Percentiles rank a stretch among this genome's conserved stretches.
These are phyloP conservation scores for Lentinula guzmanii DNA, from an alignment of 768 basidiomycete genomes.

Conservation along the genomic window DNA sequence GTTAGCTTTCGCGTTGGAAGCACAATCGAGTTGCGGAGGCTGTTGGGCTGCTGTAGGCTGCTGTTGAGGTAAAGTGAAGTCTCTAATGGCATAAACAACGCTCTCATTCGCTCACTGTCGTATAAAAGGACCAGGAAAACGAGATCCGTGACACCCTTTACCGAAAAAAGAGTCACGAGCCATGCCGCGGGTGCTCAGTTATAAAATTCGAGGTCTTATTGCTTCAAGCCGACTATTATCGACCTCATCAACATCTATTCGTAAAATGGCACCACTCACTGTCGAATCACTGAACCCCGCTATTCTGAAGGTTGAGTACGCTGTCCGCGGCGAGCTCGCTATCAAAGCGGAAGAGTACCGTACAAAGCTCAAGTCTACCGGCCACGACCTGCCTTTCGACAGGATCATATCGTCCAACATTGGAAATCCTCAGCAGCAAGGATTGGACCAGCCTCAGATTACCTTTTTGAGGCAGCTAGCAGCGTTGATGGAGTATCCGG, in stretches of 20 bases:
- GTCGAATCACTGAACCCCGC: slow-evolving; percentile 74
- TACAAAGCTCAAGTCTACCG: slow-evolving; percentile 55
- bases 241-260: neutral
- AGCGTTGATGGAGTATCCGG: slow-evolving; percentile 89
- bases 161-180: neutral
- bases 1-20: neutral
- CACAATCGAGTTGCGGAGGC: neutral
- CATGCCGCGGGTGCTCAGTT: slow-evolving; percentile 1
- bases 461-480: slow-evolving; percentile 93
- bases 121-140: neutral
- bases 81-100: neutral
- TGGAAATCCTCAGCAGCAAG: slow-evolving; percentile 95
- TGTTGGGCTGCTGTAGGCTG: neutral
- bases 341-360: slow-evolving; percentile 87
- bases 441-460: slow-evolving; percentile 87
- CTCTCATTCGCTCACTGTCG: neutral
- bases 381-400: slow-evolving; percentile 72
- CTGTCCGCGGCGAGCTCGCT: slow-evolving; percentile 94
- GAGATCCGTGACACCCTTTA: neutral
- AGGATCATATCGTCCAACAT: slow-evolving; percentile 90
- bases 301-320: slow-evolving; percentile 87
- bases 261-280: slow-evolving; percentile 53
- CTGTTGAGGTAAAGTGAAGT: neutral
- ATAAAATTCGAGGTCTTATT: neutral
- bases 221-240: neutral